Base-by-base conservation (phyloP, 2,329 filamentous ascomycete genomes). In the Fusarium sp. region DNA sequence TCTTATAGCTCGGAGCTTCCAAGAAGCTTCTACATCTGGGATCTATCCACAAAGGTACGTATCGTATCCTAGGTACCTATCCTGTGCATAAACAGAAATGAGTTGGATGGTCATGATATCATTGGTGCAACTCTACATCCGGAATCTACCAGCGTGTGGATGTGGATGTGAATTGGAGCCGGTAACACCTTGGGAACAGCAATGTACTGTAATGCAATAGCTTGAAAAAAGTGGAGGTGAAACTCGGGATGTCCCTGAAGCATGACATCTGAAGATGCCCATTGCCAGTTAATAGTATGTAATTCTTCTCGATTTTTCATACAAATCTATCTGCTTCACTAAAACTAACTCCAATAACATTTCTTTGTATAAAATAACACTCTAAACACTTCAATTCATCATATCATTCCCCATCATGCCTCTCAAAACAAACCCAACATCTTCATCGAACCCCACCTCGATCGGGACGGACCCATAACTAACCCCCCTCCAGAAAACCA, bases 1-100 rank as follows among this genome's bases (percentile, higher is more conserved):
- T 74, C 73, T 74, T 74, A 74, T 74, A 74, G 68, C 63, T 63
- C n/a, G 26, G 59, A 48, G 59, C 47, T 63, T 46, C 24, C 39
- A 56, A 23, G 59, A 64, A 64, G 43, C 57, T 69, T 66, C 59
- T 63, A 63, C 57, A 46, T 38, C 46, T 47, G 26, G 29, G 49
- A 33, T n/a, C 33, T 23, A 62, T 48, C 64, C 64, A 67, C 63
- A 49, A 18, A 54, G 44, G 28, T 54, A 62, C 59, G 59, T 62
- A 62, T 54, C 31, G 24, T 35, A 7, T 16, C 15, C 12, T 4
- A 16, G 33, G n/a, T n/a, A n/a, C n/a, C n/a, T n/a, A n/a, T n/a
- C n/a, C n/a, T 53, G 37, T 50, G 42, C 37, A 38, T 35, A 44
- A 61, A 23, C 31, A 35, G 56, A 52, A 61, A 50, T 24, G 20